These are phyloP conservation scores for Candida glucosophila DNA, from an alignment of 1,139 yeast species.

Conservation along the genomic window DNA sequence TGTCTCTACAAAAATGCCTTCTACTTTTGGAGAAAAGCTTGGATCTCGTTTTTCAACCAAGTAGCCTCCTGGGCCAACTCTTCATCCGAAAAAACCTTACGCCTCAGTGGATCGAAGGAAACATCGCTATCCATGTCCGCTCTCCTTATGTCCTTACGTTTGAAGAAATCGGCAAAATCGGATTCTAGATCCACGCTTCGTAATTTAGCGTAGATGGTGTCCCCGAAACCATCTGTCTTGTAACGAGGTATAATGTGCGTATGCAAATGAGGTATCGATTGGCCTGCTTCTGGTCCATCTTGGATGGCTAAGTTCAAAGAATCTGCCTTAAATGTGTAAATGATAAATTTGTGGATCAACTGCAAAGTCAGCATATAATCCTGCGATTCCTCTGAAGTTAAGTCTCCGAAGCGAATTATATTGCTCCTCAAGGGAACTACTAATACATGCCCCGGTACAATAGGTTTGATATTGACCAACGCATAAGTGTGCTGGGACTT, in stretches of 20 bases:
- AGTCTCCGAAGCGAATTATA: slow-evolving; percentile 57
- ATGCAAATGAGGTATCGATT: slow-evolving; percentile 86
- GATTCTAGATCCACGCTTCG: slow-evolving; percentile 36
- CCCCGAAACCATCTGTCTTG: slow-evolving; percentile 57
- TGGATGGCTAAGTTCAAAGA: slow-evolving; percentile 83
- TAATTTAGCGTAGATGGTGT: slow-evolving; percentile 55
- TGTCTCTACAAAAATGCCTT: too few species aligned
- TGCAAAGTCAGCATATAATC: slow-evolving; percentile 82
- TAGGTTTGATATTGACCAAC: slow-evolving; percentile 79
- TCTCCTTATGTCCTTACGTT: slow-evolving; percentile 22
- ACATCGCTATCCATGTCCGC: too few species aligned
- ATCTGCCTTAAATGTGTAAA: slow-evolving; percentile 61
- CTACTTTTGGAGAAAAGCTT: too few species aligned
- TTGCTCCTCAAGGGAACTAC: slow-evolving; percentile 67
- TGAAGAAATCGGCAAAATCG: slow-evolving; percentile 21
- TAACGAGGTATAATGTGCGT: slow-evolving; percentile 86
- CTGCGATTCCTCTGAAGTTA: slow-evolving; percentile 59
- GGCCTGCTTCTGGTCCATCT: slow-evolving; percentile 95
- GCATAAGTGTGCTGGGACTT: slow-evolving; percentile 60
- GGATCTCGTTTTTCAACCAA: slow-evolving; percentile 37
- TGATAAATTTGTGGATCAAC: slow-evolving; percentile 57
- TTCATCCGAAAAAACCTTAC: too few species aligned
- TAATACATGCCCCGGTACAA: slow-evolving; percentile 84
- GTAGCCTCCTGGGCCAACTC: slow-evolving; percentile 62
- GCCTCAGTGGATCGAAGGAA: too few species aligned